Percentiles rank a stretch among this genome's conserved stretches.
phyloP scores from a whole-genome alignment of 2,329 filamentous ascomycete species.

The Pseudogymnoascus sp. region DNA sequence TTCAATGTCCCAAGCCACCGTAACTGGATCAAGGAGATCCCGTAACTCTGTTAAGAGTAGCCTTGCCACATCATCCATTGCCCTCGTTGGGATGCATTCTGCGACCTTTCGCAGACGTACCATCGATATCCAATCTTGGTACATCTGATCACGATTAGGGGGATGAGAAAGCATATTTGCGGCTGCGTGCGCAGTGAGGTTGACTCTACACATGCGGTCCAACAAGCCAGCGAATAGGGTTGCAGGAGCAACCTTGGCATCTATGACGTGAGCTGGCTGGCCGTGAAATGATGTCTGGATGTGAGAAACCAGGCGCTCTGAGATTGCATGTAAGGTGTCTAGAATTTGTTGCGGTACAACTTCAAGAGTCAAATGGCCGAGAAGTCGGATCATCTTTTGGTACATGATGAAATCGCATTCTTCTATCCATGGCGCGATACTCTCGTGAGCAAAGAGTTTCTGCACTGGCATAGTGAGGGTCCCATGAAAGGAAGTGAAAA shows the following conservation, averaged over 20 bases:
- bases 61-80: slow-evolving; percentile 58
- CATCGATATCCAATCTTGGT: slow-evolving; percentile 74
- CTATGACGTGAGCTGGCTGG: slow-evolving; percentile 75
- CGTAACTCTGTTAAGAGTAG: slow-evolving; percentile 59
- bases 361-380: slow-evolving; percentile 80
- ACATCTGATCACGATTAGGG: slow-evolving; percentile 90
- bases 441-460: slow-evolving; percentile 75
- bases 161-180: slow-evolving; percentile 87
- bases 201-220: slow-evolving; percentile 81
- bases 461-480: slow-evolving; percentile 95
- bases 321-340: slow-evolving; percentile 80
- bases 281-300: slow-evolving; percentile 78
- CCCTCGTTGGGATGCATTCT: slow-evolving; percentile 52
- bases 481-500: slow-evolving; percentile 91
- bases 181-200: slow-evolving; percentile 85
- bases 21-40: slow-evolving; percentile 59
- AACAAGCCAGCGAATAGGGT: slow-evolving; percentile 80
- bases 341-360: slow-evolving; percentile 83
- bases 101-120: slow-evolving; percentile 54
- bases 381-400: slow-evolving; percentile 90
- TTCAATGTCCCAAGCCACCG: slow-evolving; percentile 57
- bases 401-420: slow-evolving; percentile 94
- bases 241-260: slow-evolving; percentile 81
- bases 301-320: slow-evolving; percentile 69
- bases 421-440: slow-evolving; percentile 84